Base-by-base conservation (phyloP, 495 filamentous ascomycete species). In the Aspergillus diversus region DNA sequence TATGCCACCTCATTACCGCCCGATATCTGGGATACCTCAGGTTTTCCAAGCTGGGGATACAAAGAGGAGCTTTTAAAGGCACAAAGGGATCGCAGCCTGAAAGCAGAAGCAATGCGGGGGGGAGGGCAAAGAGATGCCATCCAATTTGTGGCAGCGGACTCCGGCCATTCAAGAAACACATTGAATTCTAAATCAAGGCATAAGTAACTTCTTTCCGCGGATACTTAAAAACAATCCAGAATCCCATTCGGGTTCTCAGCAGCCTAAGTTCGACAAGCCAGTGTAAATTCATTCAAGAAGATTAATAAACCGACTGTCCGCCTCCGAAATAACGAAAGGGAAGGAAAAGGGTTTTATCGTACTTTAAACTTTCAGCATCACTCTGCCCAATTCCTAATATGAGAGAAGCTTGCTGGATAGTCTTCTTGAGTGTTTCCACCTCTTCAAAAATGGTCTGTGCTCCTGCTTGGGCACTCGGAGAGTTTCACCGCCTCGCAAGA, bases 1-100 rank as follows among this genome's bases (percentile, higher is more conserved):
- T 97, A 97, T 68, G 78, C 82, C 7, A 92, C 87, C n/a, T 87
- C 90, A 16, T 72, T 99, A 37, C 71, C 87, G 0, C 67, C 69
- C 31, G 87, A 90, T 1, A 50, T 92, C 37, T 96, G 89, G 86
- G 82, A 92, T 68, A 85, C 88, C 1, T 69, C 73, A 5, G 78
- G 63, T 46, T 89, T 94, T 63, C 91, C 92, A 0, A 75, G 75
- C 3, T 87, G 83, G 76, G 91, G 90, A 5, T 97, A 89, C 73
- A 89, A 86, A 60, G 91, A 91, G 57, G 82, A 85, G 66, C 76
- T 99, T 62, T 77, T 82, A 34, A 88, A 80, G 68, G 81, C 76
- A 57, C 91, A 95, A 71, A 84, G 87, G 57, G 79, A 83, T 46
- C 75, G 84, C 21, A 75, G 76, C 31, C 86, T 84, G 69, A 84